Evolutionary conservation across 2,329 filamentous ascomycete species (phyloP), one percentile per base, ranked within the genome.

Genomic region (Talaromyces sp.): DNA sequence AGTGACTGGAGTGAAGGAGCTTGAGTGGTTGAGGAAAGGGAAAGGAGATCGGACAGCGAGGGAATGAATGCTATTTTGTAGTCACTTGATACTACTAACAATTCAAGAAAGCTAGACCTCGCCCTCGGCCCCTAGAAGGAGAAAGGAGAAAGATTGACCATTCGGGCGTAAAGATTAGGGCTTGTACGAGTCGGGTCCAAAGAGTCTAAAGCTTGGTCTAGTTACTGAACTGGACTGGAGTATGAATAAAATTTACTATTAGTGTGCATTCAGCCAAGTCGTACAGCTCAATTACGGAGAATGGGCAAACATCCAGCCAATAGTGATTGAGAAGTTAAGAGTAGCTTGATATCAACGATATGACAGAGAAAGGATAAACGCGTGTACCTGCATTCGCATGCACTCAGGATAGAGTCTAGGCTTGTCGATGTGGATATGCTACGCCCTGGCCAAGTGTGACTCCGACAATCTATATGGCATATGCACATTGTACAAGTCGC

Each of bases 1-100:
- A 67, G 68, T 66, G 68, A 69, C 64, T 66, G n/a, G 35, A 66
- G 45, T 54, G 52, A 58, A 45, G 17, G 67, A 62, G 67, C 65
- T 65, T 52, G 37, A 27, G 37, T 67, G 62, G 52, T 66, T 43
- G 49, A 64, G 52, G 41, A 58, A 49, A 47, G 43, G 41, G 47
- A 66, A 43, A 59, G 35, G 57, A 33, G 49, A 54, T 7, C 22
- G 61, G 49, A 37, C 43, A 62, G 22, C 45, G 19, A 60, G 63
- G 54, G 35, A 56, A 45, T 56, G 52, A 63, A 60, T 59, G 49
- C 41, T 62, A 62, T 62, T 66, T 66, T 66, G 64, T 66, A 66
- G 59, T 59, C 19, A 11, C 22, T 31, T 25, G 49, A 31, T 52
- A 33, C 49, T 52, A 52, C 33, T 17, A 33, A 25, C 31, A 22